Evolutionary conservation across 2,329 filamentous ascomycete genomes (phyloP).

Genomic region (Claviceps citrina): DNA sequence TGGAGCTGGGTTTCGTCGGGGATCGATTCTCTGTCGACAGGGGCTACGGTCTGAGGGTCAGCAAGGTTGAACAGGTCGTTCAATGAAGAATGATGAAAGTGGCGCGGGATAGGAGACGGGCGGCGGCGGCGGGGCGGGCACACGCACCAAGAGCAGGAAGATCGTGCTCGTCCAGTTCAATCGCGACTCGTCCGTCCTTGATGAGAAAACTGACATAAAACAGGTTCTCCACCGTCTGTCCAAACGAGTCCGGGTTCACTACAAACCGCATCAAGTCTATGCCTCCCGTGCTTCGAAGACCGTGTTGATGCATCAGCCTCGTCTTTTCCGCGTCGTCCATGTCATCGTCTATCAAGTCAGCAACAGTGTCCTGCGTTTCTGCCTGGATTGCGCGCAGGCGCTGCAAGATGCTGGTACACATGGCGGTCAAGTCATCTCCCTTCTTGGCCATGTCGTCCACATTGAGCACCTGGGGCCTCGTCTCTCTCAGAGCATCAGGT

Average conservation of each 20-base stretch:
- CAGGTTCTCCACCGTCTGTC: slow-evolving; percentile 89
- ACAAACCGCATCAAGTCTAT: slow-evolving; percentile 75
- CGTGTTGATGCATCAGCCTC: slow-evolving; percentile 46
- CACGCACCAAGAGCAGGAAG: slow-evolving; percentile 68
- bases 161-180: slow-evolving; percentile 57
- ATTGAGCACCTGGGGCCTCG: slow-evolving; percentile 62
- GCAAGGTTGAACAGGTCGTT: background rate
- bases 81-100: too few species aligned
- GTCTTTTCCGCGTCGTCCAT: slow-evolving; percentile 29
- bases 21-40: slow-evolving; percentile 26
- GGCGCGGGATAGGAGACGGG: background rate
- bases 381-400: slow-evolving; percentile 38
- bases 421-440: slow-evolving; percentile 61
- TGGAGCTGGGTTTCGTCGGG: slow-evolving; percentile 31
- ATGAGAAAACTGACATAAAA: slow-evolving; percentile 95
- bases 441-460: slow-evolving; percentile 61
- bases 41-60: slow-evolving; percentile 11
- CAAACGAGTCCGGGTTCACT: slow-evolving; percentile 78
- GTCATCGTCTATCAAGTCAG: slow-evolving; percentile 28
- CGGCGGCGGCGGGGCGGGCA: background rate
- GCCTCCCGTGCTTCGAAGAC: slow-evolving; percentile 52
- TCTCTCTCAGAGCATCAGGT: slow-evolving; percentile 51
- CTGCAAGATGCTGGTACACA: slow-evolving; percentile 60
- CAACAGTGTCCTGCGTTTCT: slow-evolving; percentile 31
- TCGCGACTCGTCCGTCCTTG: slow-evolving; percentile 61